Conservation (phyloP, 768 basidiomycete genomes). For the Termitomyces sp. region DNA sequence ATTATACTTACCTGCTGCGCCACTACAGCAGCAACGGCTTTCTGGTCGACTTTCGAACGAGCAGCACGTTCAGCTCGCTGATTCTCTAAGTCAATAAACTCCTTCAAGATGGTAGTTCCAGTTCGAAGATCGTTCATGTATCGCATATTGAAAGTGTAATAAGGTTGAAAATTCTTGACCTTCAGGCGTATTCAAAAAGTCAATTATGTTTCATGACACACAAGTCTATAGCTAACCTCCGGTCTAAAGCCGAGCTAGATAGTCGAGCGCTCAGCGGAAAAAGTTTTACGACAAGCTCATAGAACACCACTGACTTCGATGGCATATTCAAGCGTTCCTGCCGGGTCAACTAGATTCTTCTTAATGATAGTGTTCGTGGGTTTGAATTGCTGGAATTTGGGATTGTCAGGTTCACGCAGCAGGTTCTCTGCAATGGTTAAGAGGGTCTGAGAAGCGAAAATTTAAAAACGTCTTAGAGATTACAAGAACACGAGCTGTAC, state of each 20-base stretch:
- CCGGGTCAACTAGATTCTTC: constrained; percentile 61
- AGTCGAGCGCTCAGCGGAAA: constrained; percentile 9
- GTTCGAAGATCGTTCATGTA: constrained; percentile 53
- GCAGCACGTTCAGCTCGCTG: constrained; percentile 45
- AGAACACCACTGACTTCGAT: constrained; percentile 52
- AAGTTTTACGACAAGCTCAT: not conserved
- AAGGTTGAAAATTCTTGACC: constrained; percentile 73
- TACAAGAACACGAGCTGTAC: constrained; percentile 33
- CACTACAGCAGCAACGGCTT: constrained; percentile 50
- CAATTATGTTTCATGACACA: not conserved
- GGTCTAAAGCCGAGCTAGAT: constrained; percentile 70
- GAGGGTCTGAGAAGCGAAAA: constrained; percentile 46
- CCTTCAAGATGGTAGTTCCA: constrained; percentile 64
- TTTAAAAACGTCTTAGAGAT: constrained; percentile 16
- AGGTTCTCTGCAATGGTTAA: constrained; percentile 71
- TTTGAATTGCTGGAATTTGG: constrained; percentile 74
- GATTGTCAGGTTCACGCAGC: constrained; percentile 66
- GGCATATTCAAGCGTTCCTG: constrained; percentile 79
- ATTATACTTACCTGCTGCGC: constrained; percentile 60
- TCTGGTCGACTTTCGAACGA: constrained; percentile 52
- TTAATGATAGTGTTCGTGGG: constrained; percentile 68
- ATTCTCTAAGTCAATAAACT: constrained; percentile 51
- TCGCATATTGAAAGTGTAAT: constrained; percentile 58
- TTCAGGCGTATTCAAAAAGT: constrained; percentile 19
- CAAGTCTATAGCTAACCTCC: constrained; percentile 44